Evolutionary conservation across 108 stramenopile species (phyloP).

Genomic region (Craspedostauros australis): DNA sequence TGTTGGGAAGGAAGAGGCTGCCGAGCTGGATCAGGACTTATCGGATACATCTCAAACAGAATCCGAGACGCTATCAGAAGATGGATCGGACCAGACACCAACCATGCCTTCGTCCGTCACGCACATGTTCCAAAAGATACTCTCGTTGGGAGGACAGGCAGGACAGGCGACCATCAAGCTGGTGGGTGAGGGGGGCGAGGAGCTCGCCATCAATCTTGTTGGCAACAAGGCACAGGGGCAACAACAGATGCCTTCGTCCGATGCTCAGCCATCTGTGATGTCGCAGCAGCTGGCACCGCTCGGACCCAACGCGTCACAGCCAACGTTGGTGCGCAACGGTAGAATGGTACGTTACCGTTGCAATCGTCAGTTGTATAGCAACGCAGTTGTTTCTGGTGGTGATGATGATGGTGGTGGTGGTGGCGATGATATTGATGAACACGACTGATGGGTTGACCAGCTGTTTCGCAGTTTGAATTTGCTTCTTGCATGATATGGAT

Average conservation of each 20-base stretch:
- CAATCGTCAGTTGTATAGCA: too few species aligned
- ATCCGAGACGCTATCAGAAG: neutral
- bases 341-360: conserved; percentile 37
- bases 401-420: too few species aligned
- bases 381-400: too few species aligned
- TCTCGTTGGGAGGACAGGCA: conserved; percentile 12
- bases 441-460: too few species aligned
- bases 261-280: too few species aligned
- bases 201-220: neutral
- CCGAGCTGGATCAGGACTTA: conserved; percentile 24
- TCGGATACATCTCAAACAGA: conserved; percentile 3
- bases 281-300: too few species aligned
- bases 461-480: too few species aligned
- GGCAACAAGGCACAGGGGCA: too few species aligned
- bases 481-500: too few species aligned
- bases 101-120: conserved; percentile 4
- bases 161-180: conserved; percentile 8
- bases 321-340: conserved; percentile 35
- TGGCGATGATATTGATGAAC: too few species aligned
- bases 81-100: too few species aligned
- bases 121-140: conserved; percentile 29
- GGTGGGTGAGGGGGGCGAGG: neutral
- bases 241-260: too few species aligned
- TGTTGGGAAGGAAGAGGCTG: conserved; percentile 41
- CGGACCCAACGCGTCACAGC: conserved; percentile 3